Percentiles rank a stretch among this genome's conserved stretches.
Evolutionary conservation across 1,284 basidiomycete species (phyloP).

Genomic region (Moesziomyces parantarcticus): DNA sequence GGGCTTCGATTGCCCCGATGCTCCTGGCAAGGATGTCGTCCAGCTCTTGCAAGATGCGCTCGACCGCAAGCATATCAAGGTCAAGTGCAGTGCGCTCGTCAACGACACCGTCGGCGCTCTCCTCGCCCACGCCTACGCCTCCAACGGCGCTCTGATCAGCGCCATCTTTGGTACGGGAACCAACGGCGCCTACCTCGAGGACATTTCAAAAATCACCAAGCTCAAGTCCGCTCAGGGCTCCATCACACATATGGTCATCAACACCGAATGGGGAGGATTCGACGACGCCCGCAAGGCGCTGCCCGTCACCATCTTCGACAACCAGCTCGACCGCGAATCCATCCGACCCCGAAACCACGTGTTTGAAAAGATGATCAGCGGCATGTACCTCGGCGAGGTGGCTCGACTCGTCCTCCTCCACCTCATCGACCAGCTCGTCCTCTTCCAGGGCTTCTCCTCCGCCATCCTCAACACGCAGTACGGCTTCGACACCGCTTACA

Average conservation of each 20-base stretch:
- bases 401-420: constrained; percentile 85
- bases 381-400: constrained; percentile 98
- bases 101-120: constrained; percentile 95
- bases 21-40: constrained; percentile 91
- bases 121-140: constrained; percentile 88
- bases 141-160: constrained; percentile 83
- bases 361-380: constrained; percentile 98
- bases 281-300: constrained; percentile 77
- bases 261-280: constrained; percentile 81
- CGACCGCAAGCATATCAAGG: constrained; percentile 91
- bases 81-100: constrained; percentile 91
- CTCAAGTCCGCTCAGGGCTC: constrained; percentile 43
- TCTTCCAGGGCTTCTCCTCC: constrained; percentile 85
- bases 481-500: constrained; percentile 89
- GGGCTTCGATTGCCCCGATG: constrained; percentile 70
- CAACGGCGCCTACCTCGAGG: constrained; percentile 95
- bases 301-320: constrained; percentile 91
- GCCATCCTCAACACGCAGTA: constrained; percentile 84
- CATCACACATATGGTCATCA: constrained; percentile 82
- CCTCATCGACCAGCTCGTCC: constrained; percentile 78
- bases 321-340: constrained; percentile 87
- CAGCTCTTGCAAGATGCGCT: constrained; percentile 91
- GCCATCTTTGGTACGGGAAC: constrained; percentile 97
- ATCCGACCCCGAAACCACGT: constrained; percentile 94
- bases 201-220: constrained; percentile 85